Percentiles rank a stretch among this genome's conserved stretches.
These are phyloP conservation scores for Kalaharituber pfeilii DNA, from an alignment of 2,329 filamentous ascomycete species.

Conservation along the genomic window DNA sequence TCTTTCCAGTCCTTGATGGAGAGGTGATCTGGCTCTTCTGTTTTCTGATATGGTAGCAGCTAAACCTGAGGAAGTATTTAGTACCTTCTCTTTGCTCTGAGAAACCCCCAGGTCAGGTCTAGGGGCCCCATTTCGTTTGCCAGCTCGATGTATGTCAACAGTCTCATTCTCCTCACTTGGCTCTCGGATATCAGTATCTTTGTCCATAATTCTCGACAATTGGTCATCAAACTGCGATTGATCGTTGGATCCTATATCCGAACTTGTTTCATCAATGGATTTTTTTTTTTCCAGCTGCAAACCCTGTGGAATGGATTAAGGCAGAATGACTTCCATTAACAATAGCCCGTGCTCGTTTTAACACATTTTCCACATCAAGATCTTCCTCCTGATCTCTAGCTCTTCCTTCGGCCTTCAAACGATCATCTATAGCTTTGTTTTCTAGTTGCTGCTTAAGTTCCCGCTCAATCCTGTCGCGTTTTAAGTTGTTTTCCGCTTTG, in stretches of 20 bases:
- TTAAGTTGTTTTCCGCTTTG: conserved; percentile 62
- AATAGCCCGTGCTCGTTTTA: neutral
- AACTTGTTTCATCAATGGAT: neutral
- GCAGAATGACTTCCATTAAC: neutral
- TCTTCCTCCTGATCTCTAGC: conserved; percentile 36
- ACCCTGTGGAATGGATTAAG: neutral
- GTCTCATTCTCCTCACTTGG: neutral
- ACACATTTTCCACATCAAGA: conserved; percentile 3
- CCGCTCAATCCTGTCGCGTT: conserved; percentile 66
- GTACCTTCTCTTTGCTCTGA: neutral
- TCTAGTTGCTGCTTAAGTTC: conserved; percentile 61
- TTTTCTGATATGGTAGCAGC: neutral
- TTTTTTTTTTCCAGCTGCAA: neutral
- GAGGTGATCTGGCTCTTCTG: neutral
- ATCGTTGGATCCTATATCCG: neutral
- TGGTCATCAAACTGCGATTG: neutral
- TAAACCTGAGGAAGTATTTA: neutral
- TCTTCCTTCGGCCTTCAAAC: conserved; percentile 27
- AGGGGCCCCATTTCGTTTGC: neutral
- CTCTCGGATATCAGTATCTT: neutral
- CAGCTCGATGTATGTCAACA: neutral
- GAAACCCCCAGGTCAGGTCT: neutral
- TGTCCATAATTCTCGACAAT: neutral
- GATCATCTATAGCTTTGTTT: conserved; percentile 32
- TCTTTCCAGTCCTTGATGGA: neutral